Evolutionary conservation across 2,329 filamentous ascomycete species (phyloP).

Genomic region (Periconia sp.): DNA sequence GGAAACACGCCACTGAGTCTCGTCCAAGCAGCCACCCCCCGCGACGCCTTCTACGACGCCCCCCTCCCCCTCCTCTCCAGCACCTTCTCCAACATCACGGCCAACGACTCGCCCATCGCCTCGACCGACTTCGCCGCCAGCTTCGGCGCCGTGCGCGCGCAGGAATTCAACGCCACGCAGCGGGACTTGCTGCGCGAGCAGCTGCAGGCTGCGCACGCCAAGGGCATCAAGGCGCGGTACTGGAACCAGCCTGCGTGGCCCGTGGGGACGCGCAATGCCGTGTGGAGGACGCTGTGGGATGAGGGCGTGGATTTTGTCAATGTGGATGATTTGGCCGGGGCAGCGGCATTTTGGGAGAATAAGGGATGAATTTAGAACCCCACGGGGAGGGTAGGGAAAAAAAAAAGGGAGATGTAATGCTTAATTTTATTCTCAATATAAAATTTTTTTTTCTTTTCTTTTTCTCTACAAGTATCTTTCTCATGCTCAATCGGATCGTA

Average conservation of each 20-base stretch:
- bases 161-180: constrained; percentile 55
- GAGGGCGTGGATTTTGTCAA: constrained; percentile 68
- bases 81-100: constrained; percentile 53
- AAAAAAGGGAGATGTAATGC: no score
- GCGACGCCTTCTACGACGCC: constrained; percentile 66
- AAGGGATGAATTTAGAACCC: no score
- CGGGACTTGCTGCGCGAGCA: constrained; percentile 58
- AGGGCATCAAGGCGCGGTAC: constrained; percentile 66
- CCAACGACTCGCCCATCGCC: constrained; percentile 59
- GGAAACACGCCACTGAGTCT: constrained; percentile 54
- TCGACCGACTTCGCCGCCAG: constrained; percentile 56
- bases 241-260: constrained; percentile 67
- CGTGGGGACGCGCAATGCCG: constrained; percentile 56
- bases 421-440: no score
- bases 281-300: constrained; percentile 62
- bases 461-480: no score
- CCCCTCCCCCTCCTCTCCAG: constrained; percentile 55
- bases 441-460: no score
- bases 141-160: constrained; percentile 47
- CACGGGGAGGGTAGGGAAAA: no score
- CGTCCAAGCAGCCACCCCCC: constrained; percentile 46
- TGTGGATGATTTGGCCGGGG: constrained; percentile 65
- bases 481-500: no score
- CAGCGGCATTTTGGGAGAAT: constrained; percentile 50
- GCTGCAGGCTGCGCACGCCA: constrained; percentile 59